phyloP scores from a whole-genome alignment of 495 filamentous ascomycete genomes.

The Penicillium ucsense region DNA sequence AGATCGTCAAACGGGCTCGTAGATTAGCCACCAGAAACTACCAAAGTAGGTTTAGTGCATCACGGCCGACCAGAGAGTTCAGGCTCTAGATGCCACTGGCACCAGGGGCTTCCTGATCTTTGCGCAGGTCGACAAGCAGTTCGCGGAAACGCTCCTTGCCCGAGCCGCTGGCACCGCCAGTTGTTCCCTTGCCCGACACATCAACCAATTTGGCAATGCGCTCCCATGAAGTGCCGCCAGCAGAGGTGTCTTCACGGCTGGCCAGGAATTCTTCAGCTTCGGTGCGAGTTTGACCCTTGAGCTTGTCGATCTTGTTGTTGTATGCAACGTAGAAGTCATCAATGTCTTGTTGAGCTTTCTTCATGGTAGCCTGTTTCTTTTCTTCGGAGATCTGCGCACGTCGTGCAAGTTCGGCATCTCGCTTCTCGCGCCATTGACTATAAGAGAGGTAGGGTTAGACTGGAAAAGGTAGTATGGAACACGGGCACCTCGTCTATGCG shows the following conservation, averaged over 20 bases:
- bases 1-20: background rate
- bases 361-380: constrained; percentile 72
- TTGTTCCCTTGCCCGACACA: constrained; percentile 83
- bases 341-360: constrained; percentile 78
- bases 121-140: constrained; percentile 75
- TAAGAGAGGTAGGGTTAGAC: background rate
- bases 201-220: constrained; percentile 95
- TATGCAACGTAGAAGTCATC: constrained; percentile 99
- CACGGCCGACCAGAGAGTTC: too few relatives aligned
- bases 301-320: constrained; percentile 93
- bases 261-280: constrained; percentile 94
- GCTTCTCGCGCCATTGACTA: constrained; percentile 82
- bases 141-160: constrained; percentile 95
- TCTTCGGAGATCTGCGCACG: constrained; percentile 66
- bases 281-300: constrained; percentile 66
- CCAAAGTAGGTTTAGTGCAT: too few relatives aligned
- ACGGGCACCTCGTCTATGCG: constrained; percentile 2
- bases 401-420: constrained; percentile 64
- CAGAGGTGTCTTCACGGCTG: constrained; percentile 79
- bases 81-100: constrained; percentile 40
- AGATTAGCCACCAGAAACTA: background rate
- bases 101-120: constrained; percentile 90
- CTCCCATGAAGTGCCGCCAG: constrained; percentile 96
- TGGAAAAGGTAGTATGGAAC: background rate
- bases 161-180: constrained; percentile 73